Conservation (phyloP, 768 basidiomycete genomes). For the Sarcodon aspratus region DNA sequence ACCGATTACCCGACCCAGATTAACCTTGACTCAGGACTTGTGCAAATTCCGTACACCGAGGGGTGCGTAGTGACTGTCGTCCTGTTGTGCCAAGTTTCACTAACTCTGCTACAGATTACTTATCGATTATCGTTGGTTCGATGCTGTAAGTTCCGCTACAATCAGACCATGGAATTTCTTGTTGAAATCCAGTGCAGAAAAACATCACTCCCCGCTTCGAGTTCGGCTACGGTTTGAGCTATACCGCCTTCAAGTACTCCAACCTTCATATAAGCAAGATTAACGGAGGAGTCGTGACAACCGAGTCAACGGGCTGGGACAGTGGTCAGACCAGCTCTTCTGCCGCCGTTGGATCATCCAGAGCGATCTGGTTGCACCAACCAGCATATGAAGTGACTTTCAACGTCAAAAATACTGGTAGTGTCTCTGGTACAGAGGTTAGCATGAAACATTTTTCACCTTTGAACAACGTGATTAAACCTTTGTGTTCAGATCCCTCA, state of each 20-base stretch:
- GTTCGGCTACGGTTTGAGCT: conserved; percentile 86
- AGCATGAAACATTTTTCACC: conserved; percentile 7
- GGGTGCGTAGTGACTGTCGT: conserved; percentile 5
- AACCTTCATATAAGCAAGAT: conserved; percentile 39
- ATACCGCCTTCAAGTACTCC: conserved; percentile 71
- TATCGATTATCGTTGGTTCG: conserved; percentile 27
- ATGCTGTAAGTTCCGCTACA: conserved; percentile 15
- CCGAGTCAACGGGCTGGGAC: conserved; percentile 43
- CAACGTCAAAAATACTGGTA: conserved; percentile 53
- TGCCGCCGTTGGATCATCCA: conserved; percentile 43
- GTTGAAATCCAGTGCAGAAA: conserved; percentile 22
- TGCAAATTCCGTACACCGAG: conserved; percentile 26
- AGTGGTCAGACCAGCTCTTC: conserved; percentile 39
- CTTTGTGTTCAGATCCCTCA: conserved; percentile 45
- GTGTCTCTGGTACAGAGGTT: conserved; percentile 54
- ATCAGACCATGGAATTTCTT: neutral
- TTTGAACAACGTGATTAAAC: neutral
- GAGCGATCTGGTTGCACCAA: conserved; percentile 60
- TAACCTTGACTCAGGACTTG: conserved; percentile 10
- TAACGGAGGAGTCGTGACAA: conserved; percentile 19
- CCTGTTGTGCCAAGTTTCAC: neutral
- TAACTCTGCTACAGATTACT: conserved; percentile 6
- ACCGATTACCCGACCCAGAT: conserved; percentile 31
- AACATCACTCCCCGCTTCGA: conserved; percentile 74
- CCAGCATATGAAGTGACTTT: conserved; percentile 56